Evolutionary conservation across 345 rosid species (phyloP).

Genomic region (Rhodamnia argentea): DNA sequence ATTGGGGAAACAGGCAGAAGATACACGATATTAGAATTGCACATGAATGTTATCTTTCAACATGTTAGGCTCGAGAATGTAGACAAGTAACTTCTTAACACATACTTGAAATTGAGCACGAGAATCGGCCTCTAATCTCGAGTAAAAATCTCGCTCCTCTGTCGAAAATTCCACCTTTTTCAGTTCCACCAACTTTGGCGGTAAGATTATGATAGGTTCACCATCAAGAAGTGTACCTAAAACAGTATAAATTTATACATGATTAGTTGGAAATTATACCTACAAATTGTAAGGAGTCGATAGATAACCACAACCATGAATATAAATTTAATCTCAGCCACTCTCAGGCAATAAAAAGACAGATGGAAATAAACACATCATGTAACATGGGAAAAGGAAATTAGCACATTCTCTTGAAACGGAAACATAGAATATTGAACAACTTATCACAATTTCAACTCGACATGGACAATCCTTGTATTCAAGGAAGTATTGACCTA

Average conservation of each 20-base stretch:
- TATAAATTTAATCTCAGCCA: not conserved
- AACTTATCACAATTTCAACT: not conserved
- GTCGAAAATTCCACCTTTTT: conserved; percentile 75
- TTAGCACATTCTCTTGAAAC: not conserved
- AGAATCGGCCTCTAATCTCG: conserved; percentile 69
- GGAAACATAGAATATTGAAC: not conserved
- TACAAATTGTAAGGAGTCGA: not conserved
- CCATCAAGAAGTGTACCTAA: conserved; percentile 84
- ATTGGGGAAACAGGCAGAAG: not conserved
- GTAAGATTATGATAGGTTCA: conserved; percentile 68
- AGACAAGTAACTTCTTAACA: not conserved
- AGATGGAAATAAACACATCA: not conserved
- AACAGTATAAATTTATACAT: conserved; percentile 7
- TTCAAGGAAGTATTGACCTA: not conserved
- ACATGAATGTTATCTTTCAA: not conserved
- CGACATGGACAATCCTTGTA: not conserved
- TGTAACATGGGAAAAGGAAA: not conserved
- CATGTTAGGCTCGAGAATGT: not conserved
- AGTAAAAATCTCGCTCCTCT: conserved; percentile 82
- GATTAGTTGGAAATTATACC: not conserved
- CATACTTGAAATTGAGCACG: conserved; percentile 81
- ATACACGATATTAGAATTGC: not conserved
- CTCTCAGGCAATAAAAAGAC: not conserved
- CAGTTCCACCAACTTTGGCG: conserved; percentile 67
- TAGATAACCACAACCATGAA: not conserved